Evolutionary conservation across 1,284 basidiomycete genomes (phyloP), one percentile per base, ranked within the genome.

Genomic region (Ceratobasidium theobromae): DNA sequence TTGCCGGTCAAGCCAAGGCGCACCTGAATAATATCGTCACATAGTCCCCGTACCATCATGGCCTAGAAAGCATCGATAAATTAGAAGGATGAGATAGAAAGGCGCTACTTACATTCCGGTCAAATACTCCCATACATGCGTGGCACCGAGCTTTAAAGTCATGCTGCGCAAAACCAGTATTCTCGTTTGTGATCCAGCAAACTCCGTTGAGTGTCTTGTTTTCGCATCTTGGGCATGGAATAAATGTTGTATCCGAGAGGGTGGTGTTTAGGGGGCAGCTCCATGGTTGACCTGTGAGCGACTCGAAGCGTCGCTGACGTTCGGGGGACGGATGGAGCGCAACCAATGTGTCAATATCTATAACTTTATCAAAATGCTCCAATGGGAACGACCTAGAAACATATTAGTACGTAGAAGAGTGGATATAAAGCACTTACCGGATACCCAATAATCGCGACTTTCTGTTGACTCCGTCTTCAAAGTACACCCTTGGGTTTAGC

Each of bases 401-500:
- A n/a, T 3, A 16, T 4, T 33, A 32, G 14, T 1, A 51, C n/a
- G n/a, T n/a, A 23, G 6, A 28, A 16, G 14, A n/a, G 1, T 18
- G 4, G 2, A 25, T 40, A 23, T 32, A 23, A 33, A 25, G 33
- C 40, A 4, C 46, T 14, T 40, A 70, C 65, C 66, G 43, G 43
- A 67, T 57, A 28, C 51, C 35, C 4, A 65, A 48, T 12, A 67
- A 53, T 14, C 38, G 49, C 6, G 51, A 67, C 27, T 55, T 64
- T 30, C 27, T 49, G 28, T 58, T 49, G 18, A 65, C 21, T 21
- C 70, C 66, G 38, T 72, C 71, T 46, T 70, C 68, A 33, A 49
- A 67, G 52, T 70, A 72, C 6, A 49, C 54, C 25, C 67, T 66
- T 1, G 71, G 71, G 51, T 72, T 71, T 1, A 83, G 73, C 72